These are phyloP conservation scores for Peziza echinospora DNA, from an alignment of 495 filamentous ascomycete species.

Conservation along the genomic window DNA sequence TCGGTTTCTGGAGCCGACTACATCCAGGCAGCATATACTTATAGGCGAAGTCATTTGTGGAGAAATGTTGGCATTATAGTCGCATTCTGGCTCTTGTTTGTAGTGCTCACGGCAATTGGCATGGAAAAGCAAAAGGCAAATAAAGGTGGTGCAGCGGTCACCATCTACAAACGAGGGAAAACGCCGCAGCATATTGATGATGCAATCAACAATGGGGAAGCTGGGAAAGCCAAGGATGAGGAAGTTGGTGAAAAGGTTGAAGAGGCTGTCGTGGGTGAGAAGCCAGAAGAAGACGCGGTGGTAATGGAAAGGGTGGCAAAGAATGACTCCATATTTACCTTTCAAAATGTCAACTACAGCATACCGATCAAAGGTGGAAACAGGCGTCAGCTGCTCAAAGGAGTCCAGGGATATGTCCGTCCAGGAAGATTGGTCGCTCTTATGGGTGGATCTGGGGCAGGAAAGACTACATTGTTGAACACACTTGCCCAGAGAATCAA, in stretches of 20 bases:
- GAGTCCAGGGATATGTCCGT: constrained; percentile 48
- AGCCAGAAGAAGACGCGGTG: constrained; percentile 15
- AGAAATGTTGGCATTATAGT: too few relatives aligned
- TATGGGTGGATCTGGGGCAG: too few relatives aligned
- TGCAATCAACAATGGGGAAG: constrained; percentile 24
- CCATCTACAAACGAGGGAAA: constrained; percentile 43
- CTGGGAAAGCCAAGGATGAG: constrained; percentile 25
- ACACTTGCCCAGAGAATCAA: constrained; percentile 33
- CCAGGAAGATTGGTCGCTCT: too few relatives aligned
- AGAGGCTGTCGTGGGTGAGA: constrained; percentile 14
- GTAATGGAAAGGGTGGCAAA: constrained; percentile 31
- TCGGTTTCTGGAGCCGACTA: constrained; percentile 31
- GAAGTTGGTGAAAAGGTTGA: constrained; percentile 24
- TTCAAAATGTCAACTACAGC: constrained; percentile 55
- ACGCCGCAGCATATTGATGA: constrained; percentile 31
- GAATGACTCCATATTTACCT: constrained; percentile 52
- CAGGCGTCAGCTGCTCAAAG: constrained; percentile 33
- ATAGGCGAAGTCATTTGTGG: constrained; percentile 39
- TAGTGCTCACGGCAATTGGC: too few relatives aligned
- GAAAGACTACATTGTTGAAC: too few relatives aligned
- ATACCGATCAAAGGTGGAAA: constrained; percentile 41
- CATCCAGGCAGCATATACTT: constrained; percentile 32
- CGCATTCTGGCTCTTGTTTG: constrained; percentile 44
- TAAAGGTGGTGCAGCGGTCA: constrained; percentile 46
- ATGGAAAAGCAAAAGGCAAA: constrained; percentile 51